Evolutionary conservation across 768 basidiomycete species (phyloP).

Genomic region (Tulasnella calospora): DNA sequence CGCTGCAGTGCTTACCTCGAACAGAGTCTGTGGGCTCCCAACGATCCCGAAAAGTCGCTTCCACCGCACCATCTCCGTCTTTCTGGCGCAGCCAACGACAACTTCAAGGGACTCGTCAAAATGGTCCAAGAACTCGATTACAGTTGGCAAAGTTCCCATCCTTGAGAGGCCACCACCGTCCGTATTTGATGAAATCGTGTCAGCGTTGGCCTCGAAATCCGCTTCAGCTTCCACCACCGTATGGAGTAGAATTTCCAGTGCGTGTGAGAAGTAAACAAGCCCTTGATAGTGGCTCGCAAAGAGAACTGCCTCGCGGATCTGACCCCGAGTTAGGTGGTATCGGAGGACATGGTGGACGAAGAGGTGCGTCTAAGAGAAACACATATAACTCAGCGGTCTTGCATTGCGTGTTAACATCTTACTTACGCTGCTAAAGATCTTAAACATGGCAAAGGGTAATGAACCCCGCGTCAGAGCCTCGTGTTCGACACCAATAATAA

Average conservation of each 20-base stretch:
- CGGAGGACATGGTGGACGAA: conserved; percentile 89
- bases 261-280: conserved; percentile 89
- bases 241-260: conserved; percentile 90
- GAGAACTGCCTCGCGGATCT: conserved; percentile 60
- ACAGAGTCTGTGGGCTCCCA: conserved; percentile 82
- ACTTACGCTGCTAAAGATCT: conserved; percentile 83
- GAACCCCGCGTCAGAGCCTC: conserved; percentile 71
- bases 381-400: conserved; percentile 4
- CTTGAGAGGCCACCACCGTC: conserved; percentile 21
- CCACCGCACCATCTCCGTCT: conserved; percentile 93
- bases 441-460: conserved; percentile 84
- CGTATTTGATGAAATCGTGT: conserved; percentile 27
- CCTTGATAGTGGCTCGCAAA: conserved; percentile 84
- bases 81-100: conserved; percentile 91
- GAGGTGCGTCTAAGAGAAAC: conserved; percentile 65
- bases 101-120: conserved; percentile 89
- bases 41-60: conserved; percentile 80
- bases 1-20: conserved; percentile 59
- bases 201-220: conserved; percentile 28
- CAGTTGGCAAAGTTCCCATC: conserved; percentile 48
- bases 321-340: conserved; percentile 63
- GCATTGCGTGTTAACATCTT: neutral
- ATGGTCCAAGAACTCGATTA: conserved; percentile 89
- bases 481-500: conserved; percentile 92
- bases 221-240: conserved; percentile 86